A percentile compares a stretch with the other conserved stretches of the same genome.
Conservation (phyloP, 2,329 filamentous ascomycete genomes). For the Aspergillus candidus region DNA sequence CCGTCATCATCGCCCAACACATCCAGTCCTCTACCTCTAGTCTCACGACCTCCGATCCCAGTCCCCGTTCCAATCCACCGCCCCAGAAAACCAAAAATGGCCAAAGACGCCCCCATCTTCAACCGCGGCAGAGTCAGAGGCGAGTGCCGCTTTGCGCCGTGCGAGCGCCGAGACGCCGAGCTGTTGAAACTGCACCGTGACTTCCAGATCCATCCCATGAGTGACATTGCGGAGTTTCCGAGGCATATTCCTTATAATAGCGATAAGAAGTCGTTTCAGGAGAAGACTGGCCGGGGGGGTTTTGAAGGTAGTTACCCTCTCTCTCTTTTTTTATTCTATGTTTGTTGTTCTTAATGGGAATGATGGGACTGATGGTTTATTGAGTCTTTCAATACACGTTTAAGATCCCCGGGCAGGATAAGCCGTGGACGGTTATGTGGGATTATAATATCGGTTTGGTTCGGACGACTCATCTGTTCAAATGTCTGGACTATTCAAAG, state of each 20-base stretch:
- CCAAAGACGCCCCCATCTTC: conserved; percentile 60
- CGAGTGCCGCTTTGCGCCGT: conserved; percentile 66
- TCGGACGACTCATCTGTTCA: conserved; percentile 91
- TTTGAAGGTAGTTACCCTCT: conserved; percentile 64
- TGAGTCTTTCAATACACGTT: conserved; percentile 64
- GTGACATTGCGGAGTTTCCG: conserved; percentile 53
- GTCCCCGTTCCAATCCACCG: conserved; percentile 13
- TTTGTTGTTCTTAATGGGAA: not conserved
- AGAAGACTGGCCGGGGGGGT: conserved; percentile 78
- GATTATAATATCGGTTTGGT: conserved; percentile 94
- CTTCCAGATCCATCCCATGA: conserved; percentile 63
- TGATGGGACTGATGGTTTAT: conserved; percentile 1
- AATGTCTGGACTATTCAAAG: conserved; percentile 81
- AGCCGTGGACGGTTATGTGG: conserved; percentile 79
- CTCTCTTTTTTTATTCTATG: too few relatives aligned
- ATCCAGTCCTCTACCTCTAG: too few relatives aligned
- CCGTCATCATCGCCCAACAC: conserved; percentile 1
- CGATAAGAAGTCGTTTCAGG: conserved; percentile 81
- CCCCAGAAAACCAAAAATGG: conserved; percentile 50
- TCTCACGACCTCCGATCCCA: conserved; percentile 26
- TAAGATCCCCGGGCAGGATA: conserved; percentile 59
- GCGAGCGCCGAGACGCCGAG: conserved; percentile 58
- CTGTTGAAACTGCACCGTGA: conserved; percentile 53
- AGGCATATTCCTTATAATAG: conserved; percentile 90
- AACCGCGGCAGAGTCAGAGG: conserved; percentile 58